Conservation (phyloP, 352 stramenopile genomes). For the Halophytophthora polymorphica region DNA sequence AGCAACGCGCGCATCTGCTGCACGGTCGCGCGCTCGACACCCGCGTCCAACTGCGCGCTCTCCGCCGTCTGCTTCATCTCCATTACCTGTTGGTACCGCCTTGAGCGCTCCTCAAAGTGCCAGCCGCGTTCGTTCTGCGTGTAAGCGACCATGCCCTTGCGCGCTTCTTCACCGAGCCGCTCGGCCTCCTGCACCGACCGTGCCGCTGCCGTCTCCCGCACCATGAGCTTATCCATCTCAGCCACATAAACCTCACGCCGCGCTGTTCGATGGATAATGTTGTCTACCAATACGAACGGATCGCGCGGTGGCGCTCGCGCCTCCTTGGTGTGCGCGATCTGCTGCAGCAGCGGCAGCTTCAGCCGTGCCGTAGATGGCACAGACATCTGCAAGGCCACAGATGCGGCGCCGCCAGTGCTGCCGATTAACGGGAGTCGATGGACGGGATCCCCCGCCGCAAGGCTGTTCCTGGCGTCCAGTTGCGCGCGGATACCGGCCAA, state of each 20-base stretch:
- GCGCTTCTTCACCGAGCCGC: constrained; percentile 50
- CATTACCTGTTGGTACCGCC: constrained; percentile 49
- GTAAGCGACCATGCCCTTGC: constrained; percentile 58
- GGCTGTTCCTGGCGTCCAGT: constrained; percentile 24
- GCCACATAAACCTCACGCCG: constrained; percentile 27
- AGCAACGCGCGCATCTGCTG: constrained; percentile 31
- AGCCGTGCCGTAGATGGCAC: constrained; percentile 6
- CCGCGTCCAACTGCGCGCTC: constrained; percentile 31
- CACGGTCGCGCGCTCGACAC: constrained; percentile 29
- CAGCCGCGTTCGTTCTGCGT: constrained; percentile 54
- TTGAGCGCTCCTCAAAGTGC: constrained; percentile 59
- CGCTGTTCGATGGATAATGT: constrained; percentile 29
- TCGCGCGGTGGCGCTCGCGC: constrained; percentile 17
- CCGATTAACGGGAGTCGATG: constrained; percentile 14
- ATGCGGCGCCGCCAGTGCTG: neutral
- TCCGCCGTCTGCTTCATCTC: constrained; percentile 53
- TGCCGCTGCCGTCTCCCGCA: constrained; percentile 28
- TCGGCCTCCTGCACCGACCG: constrained; percentile 38
- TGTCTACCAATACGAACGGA: constrained; percentile 32
- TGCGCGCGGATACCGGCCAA: constrained; percentile 38
- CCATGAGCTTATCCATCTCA: constrained; percentile 24
- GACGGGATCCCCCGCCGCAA: constrained; percentile 1
- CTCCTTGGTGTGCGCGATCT: constrained; percentile 16
- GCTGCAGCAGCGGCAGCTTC: constrained; percentile 35
- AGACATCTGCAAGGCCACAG: neutral